Evolutionary conservation across 495 filamentous ascomycete genomes (phyloP).

Genomic region (Cairneyella variabilis): DNA sequence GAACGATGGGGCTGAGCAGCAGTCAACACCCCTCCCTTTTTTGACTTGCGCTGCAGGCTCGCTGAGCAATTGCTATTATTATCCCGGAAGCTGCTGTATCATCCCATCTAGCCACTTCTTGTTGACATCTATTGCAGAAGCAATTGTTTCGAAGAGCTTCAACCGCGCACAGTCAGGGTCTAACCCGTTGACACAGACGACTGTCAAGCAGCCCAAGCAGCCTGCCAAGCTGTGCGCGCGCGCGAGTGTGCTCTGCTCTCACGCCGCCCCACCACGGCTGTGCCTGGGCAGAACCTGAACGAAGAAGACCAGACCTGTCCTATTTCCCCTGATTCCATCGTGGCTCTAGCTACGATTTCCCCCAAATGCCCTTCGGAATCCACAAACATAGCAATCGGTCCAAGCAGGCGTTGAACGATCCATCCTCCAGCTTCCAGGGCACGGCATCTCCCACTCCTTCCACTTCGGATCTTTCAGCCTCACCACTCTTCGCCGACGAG

Average conservation of each 20-base stretch:
- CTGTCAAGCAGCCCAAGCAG: background rate
- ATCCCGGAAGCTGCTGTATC: background rate
- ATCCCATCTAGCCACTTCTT: background rate
- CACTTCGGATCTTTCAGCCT: too few relatives aligned
- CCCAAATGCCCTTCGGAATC: conserved; percentile 27
- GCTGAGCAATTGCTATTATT: background rate
- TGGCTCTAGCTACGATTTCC: conserved; percentile 22
- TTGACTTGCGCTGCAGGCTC: background rate
- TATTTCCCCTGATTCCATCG: conserved; percentile 15
- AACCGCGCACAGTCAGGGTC: background rate
- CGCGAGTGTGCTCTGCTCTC: background rate
- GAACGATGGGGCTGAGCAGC: background rate
- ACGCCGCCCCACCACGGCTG: background rate
- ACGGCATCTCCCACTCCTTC: conserved; percentile 9
- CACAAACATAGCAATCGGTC: conserved; percentile 31
- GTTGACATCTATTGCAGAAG: background rate
- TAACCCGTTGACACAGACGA: background rate
- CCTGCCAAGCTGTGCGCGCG: background rate
- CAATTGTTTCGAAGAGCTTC: background rate
- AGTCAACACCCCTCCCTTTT: background rate
- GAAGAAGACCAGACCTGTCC: background rate
- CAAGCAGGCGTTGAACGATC: conserved; percentile 28
- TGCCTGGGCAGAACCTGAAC: background rate
- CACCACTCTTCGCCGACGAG: too few relatives aligned
- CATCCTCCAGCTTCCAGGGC: conserved; percentile 18